These are phyloP conservation scores for Draba incana DNA, from an alignment of 345 rosid genomes.

Conservation along the genomic window DNA sequence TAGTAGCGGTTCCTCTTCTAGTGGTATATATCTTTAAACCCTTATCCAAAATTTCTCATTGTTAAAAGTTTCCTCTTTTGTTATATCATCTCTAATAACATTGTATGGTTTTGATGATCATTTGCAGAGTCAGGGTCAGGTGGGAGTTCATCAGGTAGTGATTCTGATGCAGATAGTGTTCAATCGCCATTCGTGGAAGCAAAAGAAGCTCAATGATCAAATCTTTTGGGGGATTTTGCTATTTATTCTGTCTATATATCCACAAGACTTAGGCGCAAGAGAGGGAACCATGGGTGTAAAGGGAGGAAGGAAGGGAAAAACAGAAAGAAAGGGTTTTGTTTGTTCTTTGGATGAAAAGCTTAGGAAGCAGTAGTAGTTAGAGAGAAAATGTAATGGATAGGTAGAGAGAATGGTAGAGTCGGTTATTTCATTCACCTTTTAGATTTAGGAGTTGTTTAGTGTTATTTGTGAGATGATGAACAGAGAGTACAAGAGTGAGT, in stretches of 20 bases:
- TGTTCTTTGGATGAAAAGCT: neutral
- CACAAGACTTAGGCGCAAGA: neutral
- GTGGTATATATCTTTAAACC: slow-evolving; percentile 45
- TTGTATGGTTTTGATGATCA: neutral
- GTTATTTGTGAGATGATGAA: slow-evolving; percentile 23
- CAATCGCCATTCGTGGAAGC: slow-evolving; percentile 42
- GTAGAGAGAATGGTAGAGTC: neutral
- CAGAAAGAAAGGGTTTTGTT: neutral
- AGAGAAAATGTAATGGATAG: slow-evolving; percentile 20
- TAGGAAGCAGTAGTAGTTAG: slow-evolving; percentile 33
- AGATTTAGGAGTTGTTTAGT: slow-evolving; percentile 32
- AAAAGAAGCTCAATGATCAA: slow-evolving; percentile 25
- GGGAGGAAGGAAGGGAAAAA: neutral
- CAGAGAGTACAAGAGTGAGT: slow-evolving; percentile 5
- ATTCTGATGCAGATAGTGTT: slow-evolving; percentile 39
- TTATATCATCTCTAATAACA: slow-evolving; percentile 2
- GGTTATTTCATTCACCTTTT: neutral
- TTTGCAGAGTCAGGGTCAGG: slow-evolving; percentile 29
- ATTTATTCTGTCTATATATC: neutral
- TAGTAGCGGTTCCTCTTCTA: slow-evolving; percentile 72
- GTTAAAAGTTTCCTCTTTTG: neutral
- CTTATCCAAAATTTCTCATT: no score
- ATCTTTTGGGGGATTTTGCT: neutral
- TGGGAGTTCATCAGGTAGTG: slow-evolving; percentile 40
- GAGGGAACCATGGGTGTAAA: slow-evolving; percentile 27